Conservation (phyloP, 441 rosid species). For the Syzygium syzygioides region DNA sequence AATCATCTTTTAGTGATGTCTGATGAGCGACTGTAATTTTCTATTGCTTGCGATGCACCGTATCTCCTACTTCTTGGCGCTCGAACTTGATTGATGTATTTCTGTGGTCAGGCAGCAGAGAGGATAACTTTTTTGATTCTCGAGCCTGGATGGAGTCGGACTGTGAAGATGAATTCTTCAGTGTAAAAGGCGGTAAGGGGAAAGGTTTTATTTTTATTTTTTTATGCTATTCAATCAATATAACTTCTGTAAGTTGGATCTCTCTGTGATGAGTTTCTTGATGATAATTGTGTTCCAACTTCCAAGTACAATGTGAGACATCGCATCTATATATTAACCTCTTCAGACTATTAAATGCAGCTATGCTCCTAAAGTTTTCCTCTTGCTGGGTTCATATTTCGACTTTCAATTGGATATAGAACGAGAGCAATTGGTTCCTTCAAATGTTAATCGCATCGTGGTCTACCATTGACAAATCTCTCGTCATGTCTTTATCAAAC, state of each 20-base stretch:
- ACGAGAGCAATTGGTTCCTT: background rate
- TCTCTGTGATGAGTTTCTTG: background rate
- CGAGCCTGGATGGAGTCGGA: background rate
- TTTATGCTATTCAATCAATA: background rate
- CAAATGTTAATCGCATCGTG: background rate
- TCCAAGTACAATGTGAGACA: background rate
- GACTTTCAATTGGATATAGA: background rate
- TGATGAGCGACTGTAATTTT: background rate
- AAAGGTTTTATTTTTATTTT: background rate
- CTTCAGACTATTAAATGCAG: background rate
- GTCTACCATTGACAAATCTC: background rate
- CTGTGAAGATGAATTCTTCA: background rate
- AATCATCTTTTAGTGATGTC: background rate
- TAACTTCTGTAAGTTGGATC: background rate
- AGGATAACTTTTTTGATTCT: background rate
- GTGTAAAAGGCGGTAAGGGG: background rate
- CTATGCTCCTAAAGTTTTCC: background rate
- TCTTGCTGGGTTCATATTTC: background rate
- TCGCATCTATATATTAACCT: background rate
- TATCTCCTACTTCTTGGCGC: background rate
- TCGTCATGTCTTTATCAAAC: background rate
- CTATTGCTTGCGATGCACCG: background rate
- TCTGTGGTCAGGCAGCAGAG: background rate
- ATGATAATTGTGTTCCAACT: background rate
- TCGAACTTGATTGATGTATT: background rate